Base-by-base conservation (phyloP, 176 grass and related monocot genomes). In the Oryza coarctata region DNA sequence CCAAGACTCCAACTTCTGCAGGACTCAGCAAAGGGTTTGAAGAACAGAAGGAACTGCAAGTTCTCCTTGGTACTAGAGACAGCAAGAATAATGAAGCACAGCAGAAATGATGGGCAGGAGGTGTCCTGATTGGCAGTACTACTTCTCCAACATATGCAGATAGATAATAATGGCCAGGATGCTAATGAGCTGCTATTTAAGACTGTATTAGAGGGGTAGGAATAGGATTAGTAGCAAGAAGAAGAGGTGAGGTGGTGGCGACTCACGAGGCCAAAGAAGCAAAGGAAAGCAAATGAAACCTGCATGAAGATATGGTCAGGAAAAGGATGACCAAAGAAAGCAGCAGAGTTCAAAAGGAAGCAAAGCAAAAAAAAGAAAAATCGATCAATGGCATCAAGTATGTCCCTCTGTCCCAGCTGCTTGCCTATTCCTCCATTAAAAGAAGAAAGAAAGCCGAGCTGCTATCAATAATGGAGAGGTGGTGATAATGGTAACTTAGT, bases 271-370 rank as follows among this genome's bases (percentile, higher is more conserved):
- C 47, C n/a, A 88, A 78, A 66, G 78, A 88, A 79, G 64, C 32
- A 39, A 76, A 38, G 29, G 66, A 60, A 67, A 86, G 72, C 65
- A 35, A 65, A 73, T 22, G 83, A 74, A 58, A 76, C 66, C 83
- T 47, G 78, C 88, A 67, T 78, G 83, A 90, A 90, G 83, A 86
- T 82, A 82, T 63, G 65, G 40, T 64, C 62, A 20, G 75, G 44
- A 33, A 68, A 61, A 47, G 36, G 47, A 28, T n/a, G 26, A 60
- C 3, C 58, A 5, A 38, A 65, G 20, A 76, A 49, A 79, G 81
- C 45, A 79, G 81, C 45, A 71, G 79, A 55, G 50, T n/a, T 70
- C 43, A 62, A 50, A 85, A 75, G 41, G 57, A 30, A 45, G 26
- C 69, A 70, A 11, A 23, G 60, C 61, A 85, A 41, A 52, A 39